Conservation (phyloP, 1,284 basidiomycete species). For the Puccinia coronata region DNA sequence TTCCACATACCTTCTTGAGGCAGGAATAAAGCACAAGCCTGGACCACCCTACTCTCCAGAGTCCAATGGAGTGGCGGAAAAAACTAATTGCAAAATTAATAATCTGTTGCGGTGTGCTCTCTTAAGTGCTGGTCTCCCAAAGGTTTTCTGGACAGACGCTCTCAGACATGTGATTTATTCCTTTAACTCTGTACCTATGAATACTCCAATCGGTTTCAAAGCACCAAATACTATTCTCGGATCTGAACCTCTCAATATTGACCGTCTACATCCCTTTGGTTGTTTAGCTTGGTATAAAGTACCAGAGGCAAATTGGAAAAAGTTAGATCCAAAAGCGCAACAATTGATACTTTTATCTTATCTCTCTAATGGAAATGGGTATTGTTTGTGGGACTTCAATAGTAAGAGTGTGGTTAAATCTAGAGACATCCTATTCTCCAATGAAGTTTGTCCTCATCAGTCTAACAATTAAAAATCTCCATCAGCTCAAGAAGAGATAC, state of each 20-base stretch:
- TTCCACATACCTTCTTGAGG: no score
- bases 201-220: conserved; percentile 17
- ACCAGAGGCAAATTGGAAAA: background rate
- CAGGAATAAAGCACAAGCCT: no score
- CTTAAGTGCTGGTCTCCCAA: conserved; percentile 1
- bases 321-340: background rate
- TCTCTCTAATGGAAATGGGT: background rate
- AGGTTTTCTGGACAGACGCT: conserved; percentile 6
- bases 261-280: conserved; percentile 2
- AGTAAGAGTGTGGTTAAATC: conserved; percentile 1
- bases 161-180: background rate
- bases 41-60: no score
- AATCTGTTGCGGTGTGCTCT: conserved; percentile 2
- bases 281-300: background rate
- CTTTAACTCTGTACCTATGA: background rate
- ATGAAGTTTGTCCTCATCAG: background rate
- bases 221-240: background rate
- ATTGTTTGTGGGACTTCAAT: background rate
- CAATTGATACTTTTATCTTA: background rate
- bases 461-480: background rate
- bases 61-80: conserved; percentile 2
- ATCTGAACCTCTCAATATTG: background rate
- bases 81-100: background rate
- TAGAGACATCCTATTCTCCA: background rate
- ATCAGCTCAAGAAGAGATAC: background rate